Evolutionary conservation across 495 filamentous ascomycete species (phyloP).

Genomic region (Immersiella caudata): DNA sequence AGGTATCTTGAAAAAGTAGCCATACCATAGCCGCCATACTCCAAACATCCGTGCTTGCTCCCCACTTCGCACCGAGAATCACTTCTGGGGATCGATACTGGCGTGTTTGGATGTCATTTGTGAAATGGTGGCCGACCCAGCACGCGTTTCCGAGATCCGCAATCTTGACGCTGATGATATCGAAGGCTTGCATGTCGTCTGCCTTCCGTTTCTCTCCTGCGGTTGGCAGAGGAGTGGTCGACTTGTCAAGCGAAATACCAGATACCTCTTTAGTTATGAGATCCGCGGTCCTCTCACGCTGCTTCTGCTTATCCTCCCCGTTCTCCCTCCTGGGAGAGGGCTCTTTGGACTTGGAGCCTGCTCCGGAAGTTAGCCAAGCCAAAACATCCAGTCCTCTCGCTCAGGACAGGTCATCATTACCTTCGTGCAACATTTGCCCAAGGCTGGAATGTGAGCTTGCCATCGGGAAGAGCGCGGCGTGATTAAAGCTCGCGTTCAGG

Average conservation of each 20-base stretch:
- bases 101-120: slow-evolving; percentile 97
- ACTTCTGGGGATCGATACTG: slow-evolving; percentile 98
- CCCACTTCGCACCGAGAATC: slow-evolving; percentile 96
- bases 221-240: slow-evolving; percentile 47
- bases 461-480: slow-evolving; percentile 68
- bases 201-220: slow-evolving; percentile 56
- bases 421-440: slow-evolving; percentile 79
- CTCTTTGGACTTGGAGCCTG: slow-evolving; percentile 57
- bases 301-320: slow-evolving; percentile 72
- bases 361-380: neutral
- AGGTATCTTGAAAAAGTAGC: neutral
- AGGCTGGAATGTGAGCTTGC: slow-evolving; percentile 79
- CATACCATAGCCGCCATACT: slow-evolving; percentile 99
- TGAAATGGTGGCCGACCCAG: slow-evolving; percentile 99
- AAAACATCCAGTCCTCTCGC: neutral
- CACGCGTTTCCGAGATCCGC: slow-evolving; percentile 98
- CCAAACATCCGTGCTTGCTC: slow-evolving; percentile 98
- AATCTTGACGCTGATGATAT: slow-evolving; percentile 98
- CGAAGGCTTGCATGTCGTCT: slow-evolving; percentile 53
- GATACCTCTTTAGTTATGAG: slow-evolving; percentile 89
- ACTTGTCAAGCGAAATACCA: slow-evolving; percentile 89
- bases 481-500: slow-evolving; percentile 86
- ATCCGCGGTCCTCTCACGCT: slow-evolving; percentile 93
- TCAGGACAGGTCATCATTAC: slow-evolving; percentile 42
- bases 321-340: slow-evolving; percentile 53